Evolutionary conservation across 108 stramenopile species (phyloP).

Genomic region (Pseudonitzschia multiseries): DNA sequence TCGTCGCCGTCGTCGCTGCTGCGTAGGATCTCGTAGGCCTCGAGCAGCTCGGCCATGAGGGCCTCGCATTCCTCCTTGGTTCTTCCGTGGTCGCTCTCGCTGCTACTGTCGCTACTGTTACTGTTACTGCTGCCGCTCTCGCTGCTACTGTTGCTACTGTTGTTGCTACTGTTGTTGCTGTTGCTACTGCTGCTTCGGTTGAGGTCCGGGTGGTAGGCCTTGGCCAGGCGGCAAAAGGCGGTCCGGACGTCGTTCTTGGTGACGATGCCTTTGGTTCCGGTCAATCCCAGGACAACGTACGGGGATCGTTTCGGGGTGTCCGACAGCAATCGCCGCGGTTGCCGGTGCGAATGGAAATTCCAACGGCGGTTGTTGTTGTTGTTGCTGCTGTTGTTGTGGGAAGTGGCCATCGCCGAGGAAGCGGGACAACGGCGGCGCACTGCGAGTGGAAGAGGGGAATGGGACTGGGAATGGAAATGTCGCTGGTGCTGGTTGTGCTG

Average conservation of each 20-base stretch:
- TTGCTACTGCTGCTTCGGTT: too few relatives aligned
- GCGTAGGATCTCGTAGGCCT: constrained; percentile 35
- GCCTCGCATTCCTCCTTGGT: constrained; percentile 4
- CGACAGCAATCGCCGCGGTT: neutral
- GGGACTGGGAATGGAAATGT: neutral
- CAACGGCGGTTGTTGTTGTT: too few relatives aligned
- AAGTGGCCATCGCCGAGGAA: too few relatives aligned
- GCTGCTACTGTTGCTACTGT: too few relatives aligned
- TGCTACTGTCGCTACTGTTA: too few relatives aligned
- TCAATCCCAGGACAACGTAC: constrained; percentile 7
- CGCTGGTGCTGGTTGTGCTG: too few relatives aligned
- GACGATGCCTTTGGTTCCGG: neutral
- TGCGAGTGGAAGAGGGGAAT: too few relatives aligned
- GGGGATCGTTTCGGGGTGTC: constrained; percentile 7
- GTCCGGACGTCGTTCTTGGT: constrained; percentile 4
- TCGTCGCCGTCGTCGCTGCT: constrained; percentile 2
- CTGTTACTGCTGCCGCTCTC: too few relatives aligned
- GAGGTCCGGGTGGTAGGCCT: constrained; percentile 19
- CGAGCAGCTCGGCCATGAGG: constrained; percentile 28
- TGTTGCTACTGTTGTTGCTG: too few relatives aligned
- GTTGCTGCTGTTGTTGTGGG: too few relatives aligned
- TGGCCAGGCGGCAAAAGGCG: constrained; percentile 15
- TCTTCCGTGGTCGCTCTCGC: too few relatives aligned
- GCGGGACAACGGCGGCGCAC: too few relatives aligned
- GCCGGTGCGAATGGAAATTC: neutral